Conservation (phyloP, 2,329 filamentous ascomycete genomes). For the Hypoxylon sp. region DNA sequence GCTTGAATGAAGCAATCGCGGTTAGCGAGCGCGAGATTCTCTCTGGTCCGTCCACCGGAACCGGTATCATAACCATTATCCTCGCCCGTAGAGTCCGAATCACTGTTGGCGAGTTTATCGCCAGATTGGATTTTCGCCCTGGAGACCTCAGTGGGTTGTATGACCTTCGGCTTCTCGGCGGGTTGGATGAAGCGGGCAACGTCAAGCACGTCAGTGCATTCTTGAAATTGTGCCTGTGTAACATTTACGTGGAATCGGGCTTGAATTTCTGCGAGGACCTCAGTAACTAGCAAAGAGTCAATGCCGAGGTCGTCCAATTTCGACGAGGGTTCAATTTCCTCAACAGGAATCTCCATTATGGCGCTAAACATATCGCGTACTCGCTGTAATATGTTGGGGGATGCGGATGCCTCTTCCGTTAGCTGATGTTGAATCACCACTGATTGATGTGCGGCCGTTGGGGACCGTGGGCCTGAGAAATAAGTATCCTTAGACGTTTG, state of each 20-base stretch:
- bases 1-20: slow-evolving; percentile 6
- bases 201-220: slow-evolving; percentile 8
- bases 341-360: slow-evolving; percentile 27
- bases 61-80: neutral
- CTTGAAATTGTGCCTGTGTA: slow-evolving; percentile 3
- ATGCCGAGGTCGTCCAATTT: slow-evolving; percentile 41
- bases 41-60: neutral
- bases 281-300: slow-evolving; percentile 44
- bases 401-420: neutral
- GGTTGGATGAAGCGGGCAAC: slow-evolving; percentile 14
- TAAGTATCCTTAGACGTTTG: neutral
- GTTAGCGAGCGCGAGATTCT: slow-evolving; percentile 6
- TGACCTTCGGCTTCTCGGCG: neutral
- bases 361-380: slow-evolving; percentile 32
- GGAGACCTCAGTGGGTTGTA: neutral
- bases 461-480: neutral
- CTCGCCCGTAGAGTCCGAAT: neutral
- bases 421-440: neutral
- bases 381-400: neutral
- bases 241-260: slow-evolving; percentile 1
- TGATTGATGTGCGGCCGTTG: neutral
- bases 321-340: slow-evolving; percentile 26
- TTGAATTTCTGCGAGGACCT: slow-evolving; percentile 38
- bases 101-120: neutral
- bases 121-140: neutral